Percentiles rank a stretch among this genome's conserved stretches.
phyloP scores from a whole-genome alignment of 352 stramenopile genomes.

The Phytophthora melonis region DNA sequence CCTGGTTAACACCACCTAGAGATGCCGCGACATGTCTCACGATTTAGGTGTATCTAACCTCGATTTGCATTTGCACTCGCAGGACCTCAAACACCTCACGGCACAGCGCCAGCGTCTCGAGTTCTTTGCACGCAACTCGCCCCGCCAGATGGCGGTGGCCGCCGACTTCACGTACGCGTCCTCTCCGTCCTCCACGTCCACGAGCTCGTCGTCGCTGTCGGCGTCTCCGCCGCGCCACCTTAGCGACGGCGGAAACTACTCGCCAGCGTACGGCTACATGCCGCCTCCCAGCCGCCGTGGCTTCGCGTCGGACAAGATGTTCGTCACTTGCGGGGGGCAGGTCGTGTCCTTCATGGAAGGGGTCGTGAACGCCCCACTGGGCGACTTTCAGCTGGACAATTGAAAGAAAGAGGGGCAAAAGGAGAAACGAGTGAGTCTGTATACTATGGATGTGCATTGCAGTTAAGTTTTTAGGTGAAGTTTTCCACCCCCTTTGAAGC shows the following conservation, averaged over 20 bases:
- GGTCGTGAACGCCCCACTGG: slow-evolving; percentile 77
- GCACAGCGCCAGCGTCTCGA: slow-evolving; percentile 83
- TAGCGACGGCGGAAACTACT: slow-evolving; percentile 32
- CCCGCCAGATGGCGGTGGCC: slow-evolving; percentile 40
- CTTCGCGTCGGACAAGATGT: slow-evolving; percentile 67
- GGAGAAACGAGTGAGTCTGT: slow-evolving; percentile 8
- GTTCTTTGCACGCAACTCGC: slow-evolving; percentile 67
- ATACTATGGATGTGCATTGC: slow-evolving; percentile 35
- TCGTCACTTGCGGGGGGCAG: slow-evolving; percentile 83
- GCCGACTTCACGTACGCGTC: slow-evolving; percentile 43
- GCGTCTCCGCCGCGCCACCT: slow-evolving; percentile 30
- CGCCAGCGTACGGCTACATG: slow-evolving; percentile 24
- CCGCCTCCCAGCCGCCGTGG: slow-evolving; percentile 31
- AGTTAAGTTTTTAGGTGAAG: slow-evolving; percentile 16
- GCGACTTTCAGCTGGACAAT: slow-evolving; percentile 57
- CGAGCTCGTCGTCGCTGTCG: slow-evolving; percentile 42
- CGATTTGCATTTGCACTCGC: not conserved
- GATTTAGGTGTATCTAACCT: not conserved
- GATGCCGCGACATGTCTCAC: not conserved
- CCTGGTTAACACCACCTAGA: not conserved
- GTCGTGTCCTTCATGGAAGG: slow-evolving; percentile 87
- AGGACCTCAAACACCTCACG: slow-evolving; percentile 86
- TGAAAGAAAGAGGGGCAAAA: slow-evolving; percentile 4
- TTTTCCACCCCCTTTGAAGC: not conserved
- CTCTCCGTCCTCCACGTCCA: slow-evolving; percentile 48